phyloP scores from a whole-genome alignment of 78 protist genomes.

The Pigoraptor vietnamica region DNA sequence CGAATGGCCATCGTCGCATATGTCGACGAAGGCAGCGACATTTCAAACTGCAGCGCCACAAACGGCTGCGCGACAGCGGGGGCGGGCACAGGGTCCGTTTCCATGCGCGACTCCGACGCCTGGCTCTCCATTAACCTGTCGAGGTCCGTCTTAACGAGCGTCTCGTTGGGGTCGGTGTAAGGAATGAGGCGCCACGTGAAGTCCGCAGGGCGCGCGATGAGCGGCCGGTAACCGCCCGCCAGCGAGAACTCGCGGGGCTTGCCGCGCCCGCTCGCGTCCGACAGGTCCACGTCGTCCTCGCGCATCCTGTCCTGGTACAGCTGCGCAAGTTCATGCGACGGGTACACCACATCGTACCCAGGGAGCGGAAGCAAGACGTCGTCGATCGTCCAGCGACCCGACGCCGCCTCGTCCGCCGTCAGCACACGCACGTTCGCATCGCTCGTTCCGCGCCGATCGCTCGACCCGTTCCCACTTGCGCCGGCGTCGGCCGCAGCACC shows the following conservation, averaged over 20 bases:
- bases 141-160: not conserved
- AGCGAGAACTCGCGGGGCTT: not conserved
- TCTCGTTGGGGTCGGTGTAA: not conserved
- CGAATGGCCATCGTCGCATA: conserved; percentile 62
- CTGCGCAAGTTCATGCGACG: not conserved
- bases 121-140: not conserved
- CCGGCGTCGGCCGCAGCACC: not conserved
- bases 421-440: not conserved
- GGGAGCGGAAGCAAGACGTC: not conserved
- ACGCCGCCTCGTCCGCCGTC: not conserved
- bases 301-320: not conserved
- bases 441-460: not conserved
- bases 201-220: not conserved
- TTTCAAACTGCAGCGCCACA: conserved; percentile 12
- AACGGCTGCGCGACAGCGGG: not conserved
- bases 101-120: not conserved
- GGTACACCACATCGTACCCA: not conserved
- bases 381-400: not conserved
- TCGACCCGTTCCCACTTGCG: too few relatives aligned
- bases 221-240: not conserved
- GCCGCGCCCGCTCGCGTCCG: not conserved
- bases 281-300: not conserved
- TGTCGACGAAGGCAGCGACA: conserved; percentile 27
- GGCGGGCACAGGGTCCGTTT: not conserved
- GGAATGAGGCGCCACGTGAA: not conserved